Evolutionary conservation across 306 rosid species (phyloP), one percentile per base, ranked within the genome.

Genomic region (Alnus rubra): DNA sequence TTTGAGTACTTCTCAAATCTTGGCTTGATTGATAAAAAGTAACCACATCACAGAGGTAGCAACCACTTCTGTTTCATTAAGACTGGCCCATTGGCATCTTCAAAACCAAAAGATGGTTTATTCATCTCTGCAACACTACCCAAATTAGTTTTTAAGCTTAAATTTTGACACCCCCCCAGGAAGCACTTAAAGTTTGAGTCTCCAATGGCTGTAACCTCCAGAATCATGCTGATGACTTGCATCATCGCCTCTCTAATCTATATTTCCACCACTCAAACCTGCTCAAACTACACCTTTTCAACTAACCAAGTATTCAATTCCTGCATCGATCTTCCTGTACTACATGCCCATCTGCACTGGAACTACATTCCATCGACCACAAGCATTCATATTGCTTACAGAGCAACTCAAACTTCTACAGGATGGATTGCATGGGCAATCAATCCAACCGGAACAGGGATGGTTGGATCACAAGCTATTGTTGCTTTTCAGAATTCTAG

Each of bases 291-390:
- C 19, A 81, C 56, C 33, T 62, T 71, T 51, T 71, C 78, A 0
- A 53, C 49, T 4, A 4, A 62, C 72, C 55, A n/a, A 71, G 47
- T 16, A 16, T 76, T 81, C 78, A 35, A 9, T 11, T 76, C 81
- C 18, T 76, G 81, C 78, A 45, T n/a, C 35, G 71, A 76, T 71
- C 78, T 71, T 52, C 85, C 68, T 3, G 78, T 23, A 31, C 55
- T 71, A 37, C 73, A 81, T 31, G 62, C 82, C 48, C 67, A 59
- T 39, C 80, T 74, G 64, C 76, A 68, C 76, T 69, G 82, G 79
- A 78, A 59, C 69, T 69, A 78, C 76, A 69, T 69, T 16, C 74
- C 80, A 59, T 82, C 86, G 45, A 74, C 82, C 72, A 82, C 52
- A 68, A 49, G 23, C 58, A 31, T 78, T 65, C 56, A 74, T 37